These are phyloP conservation scores for Collariella sp. DNA, from an alignment of 495 filamentous ascomycete genomes.

Conservation along the genomic window DNA sequence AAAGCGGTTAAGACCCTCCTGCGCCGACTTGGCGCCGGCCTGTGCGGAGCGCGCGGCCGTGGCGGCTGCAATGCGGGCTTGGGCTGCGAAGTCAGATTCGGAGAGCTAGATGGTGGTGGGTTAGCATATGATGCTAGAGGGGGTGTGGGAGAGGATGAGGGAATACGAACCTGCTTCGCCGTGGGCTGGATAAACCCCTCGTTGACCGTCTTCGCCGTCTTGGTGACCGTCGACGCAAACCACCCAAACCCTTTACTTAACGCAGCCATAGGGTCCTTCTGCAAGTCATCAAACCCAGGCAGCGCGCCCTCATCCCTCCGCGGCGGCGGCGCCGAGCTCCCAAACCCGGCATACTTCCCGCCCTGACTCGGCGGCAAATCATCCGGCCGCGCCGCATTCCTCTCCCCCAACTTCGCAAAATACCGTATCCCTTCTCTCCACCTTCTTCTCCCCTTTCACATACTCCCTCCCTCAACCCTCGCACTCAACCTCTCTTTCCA, in stretches of 20 bases:
- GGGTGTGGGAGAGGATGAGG: too few relatives aligned
- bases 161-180: conserved; percentile 61
- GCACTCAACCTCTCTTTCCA: conserved; percentile 84
- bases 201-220: conserved; percentile 81
- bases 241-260: conserved; percentile 90
- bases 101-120: conserved; percentile 46
- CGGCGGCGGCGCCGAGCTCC: conserved; percentile 51
- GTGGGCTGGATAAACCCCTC: conserved; percentile 85
- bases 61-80: conserved; percentile 64
- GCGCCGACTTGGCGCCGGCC: conserved; percentile 52
- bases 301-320: conserved; percentile 37
- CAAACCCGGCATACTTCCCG: conserved; percentile 87
- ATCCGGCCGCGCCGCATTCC: conserved; percentile 68
- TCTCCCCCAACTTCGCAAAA: conserved; percentile 71
- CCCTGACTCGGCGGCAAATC: conserved; percentile 77
- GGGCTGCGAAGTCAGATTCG: conserved; percentile 79
- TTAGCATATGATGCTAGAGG: neutral
- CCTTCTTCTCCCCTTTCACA: conserved; percentile 51
- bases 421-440: too few relatives aligned
- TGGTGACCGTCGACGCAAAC: conserved; percentile 77
- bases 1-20: conserved; percentile 70
- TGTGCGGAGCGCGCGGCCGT: conserved; percentile 53
- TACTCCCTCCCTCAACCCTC: conserved; percentile 82
- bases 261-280: conserved; percentile 82
- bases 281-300: conserved; percentile 71